These are phyloP conservation scores for Begonia masoniana DNA, from an alignment of 306 rosid species.

Conservation along the genomic window DNA sequence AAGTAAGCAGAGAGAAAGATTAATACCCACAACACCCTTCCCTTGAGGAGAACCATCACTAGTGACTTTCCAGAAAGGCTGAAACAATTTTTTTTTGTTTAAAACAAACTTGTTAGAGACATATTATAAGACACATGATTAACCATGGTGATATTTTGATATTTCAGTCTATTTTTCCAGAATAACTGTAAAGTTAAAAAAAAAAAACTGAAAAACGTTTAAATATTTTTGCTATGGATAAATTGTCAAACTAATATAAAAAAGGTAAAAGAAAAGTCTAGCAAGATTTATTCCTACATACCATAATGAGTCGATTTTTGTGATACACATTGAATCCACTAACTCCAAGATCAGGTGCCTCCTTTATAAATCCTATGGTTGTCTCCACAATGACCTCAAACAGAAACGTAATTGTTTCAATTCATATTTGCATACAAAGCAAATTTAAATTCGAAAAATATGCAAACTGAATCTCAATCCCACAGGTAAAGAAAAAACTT, in stretches of 20 bases:
- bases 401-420: background rate
- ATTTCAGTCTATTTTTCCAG: no score
- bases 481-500: no score
- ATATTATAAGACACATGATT: no score
- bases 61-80: constrained; percentile 92
- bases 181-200: no score
- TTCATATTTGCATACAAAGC: no score
- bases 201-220: no score
- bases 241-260: no score
- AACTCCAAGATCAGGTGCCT: constrained; percentile 47
- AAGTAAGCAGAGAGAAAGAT: constrained; percentile 13
- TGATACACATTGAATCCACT: constrained; percentile 80
- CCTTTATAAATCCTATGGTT: constrained; percentile 74
- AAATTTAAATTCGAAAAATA: no score
- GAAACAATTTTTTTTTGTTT: constrained; percentile 11
- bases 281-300: constrained; percentile 24
- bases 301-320: constrained; percentile 94
- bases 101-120: no score
- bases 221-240: no score
- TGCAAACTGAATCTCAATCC: no score
- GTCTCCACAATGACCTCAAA: constrained; percentile 45
- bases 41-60: constrained; percentile 56
- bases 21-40: constrained; percentile 76
- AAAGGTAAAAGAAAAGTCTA: constrained; percentile 3
- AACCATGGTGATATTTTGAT: no score